A percentile compares a stretch with the other conserved stretches of the same genome.
phyloP scores from a whole-genome alignment of 2,329 filamentous ascomycete species.

The Penicillium sp. region DNA sequence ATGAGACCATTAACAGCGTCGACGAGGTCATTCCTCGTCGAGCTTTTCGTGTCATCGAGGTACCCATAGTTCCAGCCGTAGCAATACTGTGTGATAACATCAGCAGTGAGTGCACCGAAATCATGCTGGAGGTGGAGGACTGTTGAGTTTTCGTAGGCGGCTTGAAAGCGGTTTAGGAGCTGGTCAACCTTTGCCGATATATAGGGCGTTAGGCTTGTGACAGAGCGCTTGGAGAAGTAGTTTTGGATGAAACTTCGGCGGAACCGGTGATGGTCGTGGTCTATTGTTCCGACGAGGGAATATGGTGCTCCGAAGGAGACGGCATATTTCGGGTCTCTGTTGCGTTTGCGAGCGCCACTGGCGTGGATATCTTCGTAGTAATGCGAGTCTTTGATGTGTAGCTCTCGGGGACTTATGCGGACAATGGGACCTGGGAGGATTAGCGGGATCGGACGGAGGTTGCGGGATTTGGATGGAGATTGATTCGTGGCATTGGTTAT shows the following conservation, averaged over 20 bases:
- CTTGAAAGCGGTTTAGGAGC: constrained; percentile 27
- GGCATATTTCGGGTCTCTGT: constrained; percentile 22
- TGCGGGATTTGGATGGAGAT: background rate
- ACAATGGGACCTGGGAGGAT: constrained; percentile 32
- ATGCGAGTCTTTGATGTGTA: constrained; percentile 38
- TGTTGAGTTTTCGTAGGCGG: constrained; percentile 10
- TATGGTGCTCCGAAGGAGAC: constrained; percentile 18
- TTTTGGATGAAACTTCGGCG: constrained; percentile 44
- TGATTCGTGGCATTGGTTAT: background rate
- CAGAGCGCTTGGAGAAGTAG: constrained; percentile 47
- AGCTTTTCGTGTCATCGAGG: constrained; percentile 28
- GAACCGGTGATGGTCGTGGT: constrained; percentile 44
- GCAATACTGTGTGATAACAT: constrained; percentile 41
- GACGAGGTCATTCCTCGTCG: constrained; percentile 25
- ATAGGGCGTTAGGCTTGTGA: constrained; percentile 38
- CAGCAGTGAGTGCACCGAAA: constrained; percentile 33
- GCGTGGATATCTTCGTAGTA: constrained; percentile 39
- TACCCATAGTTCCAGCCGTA: constrained; percentile 37
- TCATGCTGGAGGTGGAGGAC: constrained; percentile 27
- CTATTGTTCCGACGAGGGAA: constrained; percentile 33
- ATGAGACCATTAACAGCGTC: constrained; percentile 27
- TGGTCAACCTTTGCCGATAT: constrained; percentile 37
- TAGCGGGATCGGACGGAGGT: background rate
- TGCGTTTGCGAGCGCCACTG: constrained; percentile 12
- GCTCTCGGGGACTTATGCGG: constrained; percentile 38